Percentiles rank a stretch among this genome's conserved stretches.
Evolutionary conservation across 441 rosid genomes (phyloP).

Genomic region (Dalechampia spathulata): DNA sequence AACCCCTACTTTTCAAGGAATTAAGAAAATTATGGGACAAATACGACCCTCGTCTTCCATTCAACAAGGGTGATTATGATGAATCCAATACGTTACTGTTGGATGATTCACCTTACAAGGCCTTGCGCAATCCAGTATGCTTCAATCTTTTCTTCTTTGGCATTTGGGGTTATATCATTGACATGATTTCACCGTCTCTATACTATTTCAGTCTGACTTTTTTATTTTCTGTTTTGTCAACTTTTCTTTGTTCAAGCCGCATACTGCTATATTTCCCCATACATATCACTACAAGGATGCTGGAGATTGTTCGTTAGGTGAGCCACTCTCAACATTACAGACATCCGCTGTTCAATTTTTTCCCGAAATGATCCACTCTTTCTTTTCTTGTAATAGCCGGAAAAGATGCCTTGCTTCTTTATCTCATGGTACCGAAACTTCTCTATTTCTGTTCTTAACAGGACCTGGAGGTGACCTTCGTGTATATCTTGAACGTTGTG

Average conservation of each 20-base stretch:
- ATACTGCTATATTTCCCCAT: slow-evolving; percentile 75
- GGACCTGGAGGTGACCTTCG: slow-evolving; percentile 73
- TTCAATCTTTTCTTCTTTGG: not conserved
- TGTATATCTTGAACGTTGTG: slow-evolving; percentile 51
- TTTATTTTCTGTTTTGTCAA: not conserved
- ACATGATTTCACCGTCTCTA: not conserved
- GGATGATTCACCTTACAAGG: slow-evolving; percentile 94
- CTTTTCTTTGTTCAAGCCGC: slow-evolving; percentile 30
- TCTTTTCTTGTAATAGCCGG: not conserved
- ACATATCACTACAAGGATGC: slow-evolving; percentile 41
- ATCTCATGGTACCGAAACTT: not conserved
- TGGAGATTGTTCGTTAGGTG: slow-evolving; percentile 63
- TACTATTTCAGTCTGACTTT: not conserved
- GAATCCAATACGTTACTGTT: slow-evolving; percentile 69
- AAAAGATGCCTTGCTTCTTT: not conserved
- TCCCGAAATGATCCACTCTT: not conserved
- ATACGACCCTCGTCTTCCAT: slow-evolving; percentile 42
- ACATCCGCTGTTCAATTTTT: not conserved
- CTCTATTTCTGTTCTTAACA: slow-evolving; percentile 15
- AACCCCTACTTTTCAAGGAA: slow-evolving; percentile 67
- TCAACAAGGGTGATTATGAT: slow-evolving; percentile 50
- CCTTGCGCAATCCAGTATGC: slow-evolving; percentile 85
- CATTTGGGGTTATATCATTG: not conserved
- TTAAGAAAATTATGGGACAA: slow-evolving; percentile 63
- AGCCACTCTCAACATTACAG: not conserved